Evolutionary conservation across 1,139 yeast species (phyloP), one percentile per base, ranked within the genome.

Genomic region (Sugiyamaella castrensis): DNA sequence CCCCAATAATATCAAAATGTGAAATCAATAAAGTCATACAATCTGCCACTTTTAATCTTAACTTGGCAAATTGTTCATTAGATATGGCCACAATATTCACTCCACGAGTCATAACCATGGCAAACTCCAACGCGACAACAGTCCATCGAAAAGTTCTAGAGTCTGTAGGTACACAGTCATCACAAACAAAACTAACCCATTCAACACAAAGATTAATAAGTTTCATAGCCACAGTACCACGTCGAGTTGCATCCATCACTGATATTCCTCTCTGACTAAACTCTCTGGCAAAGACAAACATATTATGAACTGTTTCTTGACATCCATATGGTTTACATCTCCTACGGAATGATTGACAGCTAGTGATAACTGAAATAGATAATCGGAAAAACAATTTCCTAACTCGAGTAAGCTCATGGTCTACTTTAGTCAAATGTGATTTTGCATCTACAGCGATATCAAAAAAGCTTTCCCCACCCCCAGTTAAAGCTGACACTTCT

Each of bases 1-100:
- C 97, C 47, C 98, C 98, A 96, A 92, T 92, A 50, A 92, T 89
- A 70, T 92, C 98, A 64, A 92, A 92, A 70, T 92, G 98, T 0
- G 97, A 87, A 56, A 92, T 91, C 54, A 92, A 75, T 47, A 92
- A 72, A 1, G 97, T 83, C 94, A 92, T 89, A 68, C 98, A 89
- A 1, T 95, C 87, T 0, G 98, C 96, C 39, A 92, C 96, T 63
- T 88, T 89, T 48, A 81, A 76, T 58, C 89, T 83, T 58, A 92
- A 71, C 43, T 75, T 71, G 50, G 78, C 73, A 63, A 91, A 92
- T 61, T 87, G 92, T 19, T 81, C 87, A 53, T 87, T 88, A 51
- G 80, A 80, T 43, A 92, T 73, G 0, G 91, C 88, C 51, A 91
- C 72, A 39, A 92, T 88, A 61, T 91, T 91, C 64, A 87, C 86